Base-by-base conservation (phyloP, 2,329 filamentous ascomycete species). In the Sarocladium kiliense region DNA sequence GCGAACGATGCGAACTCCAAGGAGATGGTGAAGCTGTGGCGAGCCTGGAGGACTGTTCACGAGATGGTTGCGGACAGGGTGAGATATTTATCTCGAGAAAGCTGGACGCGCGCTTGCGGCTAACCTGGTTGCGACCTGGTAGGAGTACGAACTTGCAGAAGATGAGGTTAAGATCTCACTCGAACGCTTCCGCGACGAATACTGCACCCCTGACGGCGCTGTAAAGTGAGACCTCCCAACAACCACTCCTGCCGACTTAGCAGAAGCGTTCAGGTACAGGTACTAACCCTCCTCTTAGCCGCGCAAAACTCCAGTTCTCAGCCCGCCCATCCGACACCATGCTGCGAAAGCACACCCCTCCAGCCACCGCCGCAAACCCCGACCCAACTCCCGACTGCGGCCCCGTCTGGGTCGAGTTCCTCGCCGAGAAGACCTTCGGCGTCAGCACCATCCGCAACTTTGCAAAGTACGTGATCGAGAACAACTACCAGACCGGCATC, bases 31-130 rank as follows among this genome's bases (percentile, higher is more conserved):
- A 85, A 89, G 68, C 84, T 97, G 63, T 99, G 94, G 93, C 89
- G 93, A 72, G 91, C 92, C 64, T 95, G 90, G 84, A 85, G 86
- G 73, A 99, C 94, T 9, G 86, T 91, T 50, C 91, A 96, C 72
- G 90, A 99, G 79, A 96, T 99, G 93, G 87, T 94, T 64, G 79
- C 82, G 59, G 94, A 97, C 72, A 78, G 93, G 71, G 92, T 96
- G 82, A 65, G 88, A 47, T 26, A 27, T 44, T 26, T 30, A 27
- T 53, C 12, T 19, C 19, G 18, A 47, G 19, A 19, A 32, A 32
- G 12, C 26, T 36, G 25, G 10, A 12, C 49, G 23, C 55, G 41
- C 54, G 12, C 3, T 34, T 34, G 36, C 45, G 21, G 30, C 34
- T 23, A 44, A 30, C 4, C 18, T 30, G 6, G 18, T 16, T 27